These are phyloP conservation scores for Botrytis cinerea DNA, from an alignment of 2,329 filamentous ascomycete species.

Conservation along the genomic window DNA sequence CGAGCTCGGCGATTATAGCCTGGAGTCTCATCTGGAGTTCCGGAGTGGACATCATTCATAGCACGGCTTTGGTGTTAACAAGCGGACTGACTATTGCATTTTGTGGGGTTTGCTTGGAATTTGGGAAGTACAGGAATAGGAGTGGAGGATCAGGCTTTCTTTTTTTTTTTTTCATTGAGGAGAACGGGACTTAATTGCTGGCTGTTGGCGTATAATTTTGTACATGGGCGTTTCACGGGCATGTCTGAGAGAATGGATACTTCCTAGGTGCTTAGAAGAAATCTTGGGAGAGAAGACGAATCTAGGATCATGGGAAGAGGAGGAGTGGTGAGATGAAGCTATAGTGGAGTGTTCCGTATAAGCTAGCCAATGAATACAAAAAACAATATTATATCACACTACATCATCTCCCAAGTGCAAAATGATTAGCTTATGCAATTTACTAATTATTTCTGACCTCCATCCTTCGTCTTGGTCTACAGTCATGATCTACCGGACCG, in stretches of 20 bases:
- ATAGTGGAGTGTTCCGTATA: neutral
- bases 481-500: neutral
- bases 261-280: constrained; percentile 18
- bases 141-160: constrained; percentile 28
- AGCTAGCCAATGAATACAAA: constrained; percentile 14
- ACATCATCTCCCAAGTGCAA: neutral
- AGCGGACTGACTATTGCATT: constrained; percentile 16
- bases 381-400: constrained; percentile 16
- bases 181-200: constrained; percentile 26
- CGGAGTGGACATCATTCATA: constrained; percentile 18
- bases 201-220: constrained; percentile 36
- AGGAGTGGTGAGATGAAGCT: neutral
- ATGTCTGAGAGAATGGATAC: constrained; percentile 30
- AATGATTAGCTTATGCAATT: neutral
- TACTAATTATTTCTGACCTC: neutral
- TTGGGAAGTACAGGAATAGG: constrained; percentile 24
- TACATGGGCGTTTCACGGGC: constrained; percentile 34
- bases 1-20: constrained; percentile 19
- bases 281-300: constrained; percentile 6
- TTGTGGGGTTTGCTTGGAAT: constrained; percentile 5
- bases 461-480: neutral
- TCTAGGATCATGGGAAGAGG: constrained; percentile 29
- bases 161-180: constrained; percentile 23
- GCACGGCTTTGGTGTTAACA: constrained; percentile 14
- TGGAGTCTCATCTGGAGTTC: constrained; percentile 24